Base-by-base conservation (phyloP, 192 early-diverging fungal species). In the Coemansia sp. region DNA sequence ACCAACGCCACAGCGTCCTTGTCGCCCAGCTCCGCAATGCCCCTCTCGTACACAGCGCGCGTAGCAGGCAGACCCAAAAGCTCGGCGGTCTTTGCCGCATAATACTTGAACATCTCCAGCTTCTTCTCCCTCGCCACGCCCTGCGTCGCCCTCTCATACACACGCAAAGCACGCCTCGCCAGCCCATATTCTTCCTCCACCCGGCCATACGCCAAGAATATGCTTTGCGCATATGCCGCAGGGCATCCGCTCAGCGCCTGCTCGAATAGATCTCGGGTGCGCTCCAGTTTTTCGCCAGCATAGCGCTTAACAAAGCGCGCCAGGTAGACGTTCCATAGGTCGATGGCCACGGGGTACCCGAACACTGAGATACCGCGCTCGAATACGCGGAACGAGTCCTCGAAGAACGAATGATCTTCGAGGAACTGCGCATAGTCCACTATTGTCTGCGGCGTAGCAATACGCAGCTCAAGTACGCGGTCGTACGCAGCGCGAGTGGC, bases 291-390 rank as follows among this genome's bases (percentile, higher is more conserved):
- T 3, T 87, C 71, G 34, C 91, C 94, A n/a, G 88, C 92, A 78
- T 95, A 97, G 38, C 97, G 93, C 16, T 75, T 74, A 27, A 95
- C 83, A 68, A 98, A 98, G 70, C 92, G 91, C 15, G 87, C 82
- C 55, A 99, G 82, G 84, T 99, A 99, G 22, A 97, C 83, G 78
- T 93, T 97, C 98, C 98, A 99, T 46, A 99, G 86, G 69, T 99
- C 98, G 75, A 96, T 93, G 1, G 98, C 96, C 64, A 97, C 93
- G 0, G 98, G 97, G 74, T 93, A 98, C 18, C 95, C 95, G 74
- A 99, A 98, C n/a, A 91, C 76, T 13, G 95, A 93, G 73, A 99
- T 95, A 10, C 97, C 98, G 66, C 94, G 91, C 75, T 99, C 98
- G 74, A 95, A 99, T 5, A 93, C 94, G 76, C 91, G 90, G 87